Evolutionary conservation across 2,329 filamentous ascomycete genomes (phyloP).

Genomic region (Metarhizium brunneum): DNA sequence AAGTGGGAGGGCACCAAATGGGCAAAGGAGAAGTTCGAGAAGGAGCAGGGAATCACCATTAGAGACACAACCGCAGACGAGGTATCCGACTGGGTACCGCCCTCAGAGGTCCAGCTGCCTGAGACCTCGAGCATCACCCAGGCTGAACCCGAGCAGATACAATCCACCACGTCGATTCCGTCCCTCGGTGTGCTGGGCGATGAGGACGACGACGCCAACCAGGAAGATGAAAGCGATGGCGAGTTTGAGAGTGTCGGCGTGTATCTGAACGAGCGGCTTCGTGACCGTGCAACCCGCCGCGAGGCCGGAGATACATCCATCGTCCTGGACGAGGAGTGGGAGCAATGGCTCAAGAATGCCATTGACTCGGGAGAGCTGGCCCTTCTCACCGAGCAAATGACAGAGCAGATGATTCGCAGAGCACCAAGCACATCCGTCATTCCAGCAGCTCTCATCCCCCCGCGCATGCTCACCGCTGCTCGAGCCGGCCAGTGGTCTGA

Average conservation of each 20-base stretch:
- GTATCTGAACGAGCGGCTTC: constrained; percentile 54
- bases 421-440: constrained; percentile 15
- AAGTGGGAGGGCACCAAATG: constrained; percentile 79
- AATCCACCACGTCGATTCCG: constrained; percentile 7
- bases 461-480: constrained; percentile 44
- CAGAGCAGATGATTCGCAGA: constrained; percentile 22
- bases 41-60: constrained; percentile 62
- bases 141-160: constrained; percentile 8
- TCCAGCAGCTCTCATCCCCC: constrained; percentile 34
- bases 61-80: constrained; percentile 62
- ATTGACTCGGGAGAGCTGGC: constrained; percentile 48
- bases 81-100: constrained; percentile 47
- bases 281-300: constrained; percentile 52
- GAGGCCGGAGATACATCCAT: constrained; percentile 50
- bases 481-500: constrained; percentile 47
- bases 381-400: constrained; percentile 35
- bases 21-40: constrained; percentile 73
- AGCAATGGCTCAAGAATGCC: constrained; percentile 64
- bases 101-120: constrained; percentile 2
- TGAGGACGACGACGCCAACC: constrained; percentile 8
- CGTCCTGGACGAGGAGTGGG: constrained; percentile 62
- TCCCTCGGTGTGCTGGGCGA: constrained; percentile 10
- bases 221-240: constrained; percentile 19
- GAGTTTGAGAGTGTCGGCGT: constrained; percentile 47
- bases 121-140: constrained; percentile 3